Conservation (phyloP, 2,329 filamentous ascomycete genomes). For the Penicillium sp. region DNA sequence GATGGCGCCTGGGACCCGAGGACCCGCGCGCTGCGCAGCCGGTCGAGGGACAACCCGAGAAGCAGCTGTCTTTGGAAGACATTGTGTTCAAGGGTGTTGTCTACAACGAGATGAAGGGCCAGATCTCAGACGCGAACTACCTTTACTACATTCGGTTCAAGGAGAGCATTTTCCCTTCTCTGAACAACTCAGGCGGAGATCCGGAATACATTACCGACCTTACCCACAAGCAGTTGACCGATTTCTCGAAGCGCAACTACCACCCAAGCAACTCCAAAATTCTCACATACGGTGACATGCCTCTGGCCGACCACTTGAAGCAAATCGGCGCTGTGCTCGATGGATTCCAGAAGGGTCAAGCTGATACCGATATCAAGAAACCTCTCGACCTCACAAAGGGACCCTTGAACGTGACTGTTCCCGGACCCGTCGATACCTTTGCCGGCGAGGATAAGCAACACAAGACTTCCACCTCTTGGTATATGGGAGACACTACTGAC, state of each 20-base stretch:
- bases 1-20: constrained; percentile 93
- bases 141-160: constrained; percentile 95
- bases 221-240: constrained; percentile 83
- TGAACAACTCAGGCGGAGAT: constrained; percentile 96
- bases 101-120: constrained; percentile 99
- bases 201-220: constrained; percentile 95
- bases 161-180: constrained; percentile 87
- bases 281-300: constrained; percentile 93
- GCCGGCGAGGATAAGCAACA: constrained; percentile 83
- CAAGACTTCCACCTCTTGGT: constrained; percentile 93
- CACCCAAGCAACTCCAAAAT: constrained; percentile 97
- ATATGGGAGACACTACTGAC: constrained; percentile 79
- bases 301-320: constrained; percentile 75
- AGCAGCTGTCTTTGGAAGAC: constrained; percentile 64
- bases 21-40: constrained; percentile 67
- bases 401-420: constrained; percentile 68
- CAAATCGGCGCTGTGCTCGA: constrained; percentile 76
- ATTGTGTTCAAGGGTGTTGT: constrained; percentile 94
- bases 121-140: constrained; percentile 97
- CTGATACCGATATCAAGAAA: constrained; percentile 72
- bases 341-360: constrained; percentile 69
- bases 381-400: constrained; percentile 72
- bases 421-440: constrained; percentile 83
- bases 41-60: constrained; percentile 48
- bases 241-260: constrained; percentile 91